Conservation (phyloP, 352 stramenopile genomes). For the Phytophthora pluvialis region DNA sequence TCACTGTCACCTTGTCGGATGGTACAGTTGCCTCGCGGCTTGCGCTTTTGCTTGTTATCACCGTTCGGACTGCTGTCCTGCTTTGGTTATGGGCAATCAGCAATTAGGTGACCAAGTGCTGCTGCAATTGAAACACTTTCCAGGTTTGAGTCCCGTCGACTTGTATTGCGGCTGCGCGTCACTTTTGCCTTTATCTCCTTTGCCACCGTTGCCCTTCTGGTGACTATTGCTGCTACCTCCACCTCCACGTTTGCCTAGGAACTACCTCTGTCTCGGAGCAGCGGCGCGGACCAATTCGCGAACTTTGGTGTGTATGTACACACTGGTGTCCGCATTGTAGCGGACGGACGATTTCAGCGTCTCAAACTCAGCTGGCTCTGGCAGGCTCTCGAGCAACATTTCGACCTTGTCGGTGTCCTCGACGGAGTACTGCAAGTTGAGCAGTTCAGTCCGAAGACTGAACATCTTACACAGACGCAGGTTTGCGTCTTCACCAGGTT, state of each 20-base stretch:
- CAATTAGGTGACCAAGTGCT: too few species aligned
- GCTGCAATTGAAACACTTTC: too few species aligned
- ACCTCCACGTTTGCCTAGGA: background rate
- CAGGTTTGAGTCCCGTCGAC: too few species aligned
- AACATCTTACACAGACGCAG: conserved; percentile 1
- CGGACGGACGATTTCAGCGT: background rate
- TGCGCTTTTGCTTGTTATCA: background rate
- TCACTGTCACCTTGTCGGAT: background rate
- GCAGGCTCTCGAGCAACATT: conserved; percentile 6
- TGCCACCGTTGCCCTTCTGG: too few species aligned
- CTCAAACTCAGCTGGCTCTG: background rate
- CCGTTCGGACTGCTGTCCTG: too few species aligned
- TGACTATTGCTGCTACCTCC: too few species aligned
- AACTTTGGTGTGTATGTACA: background rate
- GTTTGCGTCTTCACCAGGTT: background rate
- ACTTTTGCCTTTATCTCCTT: too few species aligned
- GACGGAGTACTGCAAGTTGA: background rate
- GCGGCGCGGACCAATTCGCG: background rate
- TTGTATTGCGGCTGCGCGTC: too few species aligned
- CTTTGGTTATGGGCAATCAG: too few species aligned
- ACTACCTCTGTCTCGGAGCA: background rate
- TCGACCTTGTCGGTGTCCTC: background rate
- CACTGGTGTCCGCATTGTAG: background rate
- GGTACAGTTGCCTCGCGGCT: background rate
- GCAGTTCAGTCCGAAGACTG: background rate